These are phyloP conservation scores for Starmerella asiatica DNA, from an alignment of 805 yeast species.

Conservation along the genomic window DNA sequence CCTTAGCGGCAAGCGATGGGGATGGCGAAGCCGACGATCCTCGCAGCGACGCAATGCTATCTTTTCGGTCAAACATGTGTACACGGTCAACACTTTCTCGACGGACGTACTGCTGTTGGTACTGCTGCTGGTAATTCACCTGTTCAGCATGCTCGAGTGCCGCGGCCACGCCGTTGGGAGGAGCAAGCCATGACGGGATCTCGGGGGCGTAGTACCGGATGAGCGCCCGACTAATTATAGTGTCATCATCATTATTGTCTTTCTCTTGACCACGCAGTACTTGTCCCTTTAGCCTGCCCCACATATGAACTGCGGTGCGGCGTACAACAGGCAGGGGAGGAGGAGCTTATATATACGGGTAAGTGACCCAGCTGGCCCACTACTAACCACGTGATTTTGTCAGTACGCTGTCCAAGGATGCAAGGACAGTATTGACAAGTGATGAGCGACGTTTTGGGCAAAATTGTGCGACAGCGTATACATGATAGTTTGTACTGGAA, in stretches of 20 bases:
- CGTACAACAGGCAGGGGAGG: background rate
- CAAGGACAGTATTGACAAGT: no score
- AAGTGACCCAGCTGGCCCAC: background rate
- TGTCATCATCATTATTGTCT: conserved; percentile 32
- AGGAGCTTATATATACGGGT: no score
- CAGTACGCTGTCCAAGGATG: no score
- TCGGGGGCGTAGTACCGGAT: conserved; percentile 29
- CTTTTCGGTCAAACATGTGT: conserved; percentile 8
- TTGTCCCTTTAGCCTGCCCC: conserved; percentile 24
- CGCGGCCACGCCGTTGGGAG: conserved; percentile 1
- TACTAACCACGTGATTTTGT: no score
- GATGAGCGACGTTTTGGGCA: conserved; percentile 30
- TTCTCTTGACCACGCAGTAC: conserved; percentile 27
- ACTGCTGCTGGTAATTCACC: conserved; percentile 1
- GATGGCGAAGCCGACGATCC: background rate
- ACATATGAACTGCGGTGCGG: conserved; percentile 11
- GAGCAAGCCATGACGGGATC: conserved; percentile 26
- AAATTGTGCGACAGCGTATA: conserved; percentile 44
- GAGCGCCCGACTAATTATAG: conserved; percentile 35
- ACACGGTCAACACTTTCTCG: conserved; percentile 4
- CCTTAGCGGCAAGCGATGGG: background rate
- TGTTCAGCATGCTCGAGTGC: conserved; percentile 1
- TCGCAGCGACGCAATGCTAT: background rate
- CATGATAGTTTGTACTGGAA: conserved; percentile 48
- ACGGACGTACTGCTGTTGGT: conserved; percentile 3